Evolutionary conservation across 768 basidiomycete genomes (phyloP).

Genomic region (Suillus alpinus): DNA sequence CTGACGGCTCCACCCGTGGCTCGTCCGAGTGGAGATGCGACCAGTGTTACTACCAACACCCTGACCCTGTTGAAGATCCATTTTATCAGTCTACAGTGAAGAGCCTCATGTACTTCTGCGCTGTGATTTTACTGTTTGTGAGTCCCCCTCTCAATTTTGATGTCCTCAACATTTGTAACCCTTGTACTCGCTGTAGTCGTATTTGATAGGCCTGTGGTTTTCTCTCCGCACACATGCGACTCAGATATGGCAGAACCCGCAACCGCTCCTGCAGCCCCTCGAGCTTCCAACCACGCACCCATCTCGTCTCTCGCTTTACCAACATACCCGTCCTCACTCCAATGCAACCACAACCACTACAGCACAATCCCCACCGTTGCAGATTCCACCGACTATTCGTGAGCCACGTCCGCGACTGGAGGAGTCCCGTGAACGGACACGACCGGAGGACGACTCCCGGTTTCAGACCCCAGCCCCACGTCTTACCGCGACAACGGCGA

Average conservation of each 20-base stretch:
- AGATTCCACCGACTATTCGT: slow-evolving; percentile 12
- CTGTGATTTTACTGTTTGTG: slow-evolving; percentile 84
- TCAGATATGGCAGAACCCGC: slow-evolving; percentile 99
- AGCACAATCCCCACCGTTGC: background rate
- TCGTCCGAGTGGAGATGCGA: slow-evolving; percentile 73
- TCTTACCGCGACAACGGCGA: slow-evolving; percentile 13
- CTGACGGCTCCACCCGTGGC: slow-evolving; percentile 29
- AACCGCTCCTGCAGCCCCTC: slow-evolving; percentile 66
- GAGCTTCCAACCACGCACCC: slow-evolving; percentile 49
- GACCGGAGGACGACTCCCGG: slow-evolving; percentile 34
- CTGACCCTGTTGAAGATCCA: slow-evolving; percentile 88
- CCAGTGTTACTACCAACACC: slow-evolving; percentile 93
- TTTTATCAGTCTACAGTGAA: slow-evolving; percentile 98
- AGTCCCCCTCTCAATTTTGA: slow-evolving; percentile 31
- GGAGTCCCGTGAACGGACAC: slow-evolving; percentile 37
- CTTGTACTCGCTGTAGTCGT: slow-evolving; percentile 58
- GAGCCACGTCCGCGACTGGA: slow-evolving; percentile 41
- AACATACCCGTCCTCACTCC: slow-evolving; percentile 46
- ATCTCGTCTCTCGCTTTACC: slow-evolving; percentile 59
- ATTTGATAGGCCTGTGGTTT: slow-evolving; percentile 97
- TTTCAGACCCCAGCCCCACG: slow-evolving; percentile 38
- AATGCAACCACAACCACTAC: slow-evolving; percentile 16
- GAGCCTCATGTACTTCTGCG: slow-evolving; percentile 94
- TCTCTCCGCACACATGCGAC: slow-evolving; percentile 96
- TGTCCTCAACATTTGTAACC: background rate